These are phyloP conservation scores for Hemisphaericaspora xylofermentans DNA, from an alignment of 1,139 yeast species.

Conservation along the genomic window DNA sequence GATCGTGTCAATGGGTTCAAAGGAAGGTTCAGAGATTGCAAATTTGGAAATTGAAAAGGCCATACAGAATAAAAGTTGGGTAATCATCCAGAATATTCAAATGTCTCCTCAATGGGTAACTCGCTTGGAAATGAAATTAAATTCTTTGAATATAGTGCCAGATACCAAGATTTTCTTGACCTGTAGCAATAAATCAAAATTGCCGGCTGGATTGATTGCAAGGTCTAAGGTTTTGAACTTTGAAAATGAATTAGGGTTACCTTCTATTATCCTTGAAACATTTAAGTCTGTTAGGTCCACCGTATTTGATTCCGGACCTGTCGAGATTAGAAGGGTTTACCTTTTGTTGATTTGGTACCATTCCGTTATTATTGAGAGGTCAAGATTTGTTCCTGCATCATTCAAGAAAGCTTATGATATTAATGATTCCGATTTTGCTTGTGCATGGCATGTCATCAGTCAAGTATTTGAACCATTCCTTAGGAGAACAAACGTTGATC, in stretches of 20 bases:
- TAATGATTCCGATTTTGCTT: constrained; percentile 70
- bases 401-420: constrained; percentile 64
- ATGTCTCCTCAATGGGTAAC: constrained; percentile 66
- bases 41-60: constrained; percentile 50
- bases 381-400: constrained; percentile 62
- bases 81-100: constrained; percentile 76
- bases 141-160: constrained; percentile 17
- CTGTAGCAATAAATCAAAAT: constrained; percentile 44
- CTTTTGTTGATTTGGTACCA: constrained; percentile 72
- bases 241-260: constrained; percentile 65
- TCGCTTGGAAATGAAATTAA: constrained; percentile 47
- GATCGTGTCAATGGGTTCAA: constrained; percentile 73
- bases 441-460: constrained; percentile 47
- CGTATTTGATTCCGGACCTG: constrained; percentile 27
- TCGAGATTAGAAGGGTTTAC: constrained; percentile 48
- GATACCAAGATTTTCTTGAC: constrained; percentile 61
- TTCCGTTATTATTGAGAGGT: constrained; percentile 56
- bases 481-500: constrained; percentile 42
- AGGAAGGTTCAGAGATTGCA: constrained; percentile 62
- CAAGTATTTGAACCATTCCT: constrained; percentile 27
- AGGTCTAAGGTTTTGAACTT: constrained; percentile 52
- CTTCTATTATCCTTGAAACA: constrained; percentile 45
- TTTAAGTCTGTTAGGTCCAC: constrained; percentile 29
- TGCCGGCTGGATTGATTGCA: constrained; percentile 55
- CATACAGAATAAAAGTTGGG: constrained; percentile 56